Base-by-base conservation (phyloP, 345 rosid species). In the Lagerstroemia speciosa region DNA sequence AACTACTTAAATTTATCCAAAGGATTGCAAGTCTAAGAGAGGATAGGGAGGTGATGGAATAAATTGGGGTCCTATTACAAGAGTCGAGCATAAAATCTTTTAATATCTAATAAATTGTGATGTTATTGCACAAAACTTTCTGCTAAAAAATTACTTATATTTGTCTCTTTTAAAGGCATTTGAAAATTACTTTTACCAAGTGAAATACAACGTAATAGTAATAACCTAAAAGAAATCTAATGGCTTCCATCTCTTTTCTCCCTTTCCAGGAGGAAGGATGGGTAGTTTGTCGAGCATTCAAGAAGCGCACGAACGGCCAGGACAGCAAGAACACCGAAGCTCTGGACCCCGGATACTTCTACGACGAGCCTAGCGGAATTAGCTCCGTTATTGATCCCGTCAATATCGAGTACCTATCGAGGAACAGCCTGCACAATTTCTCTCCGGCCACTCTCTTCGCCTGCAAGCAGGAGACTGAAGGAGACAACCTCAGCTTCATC, bases 281-380 rank as follows among this genome's bases (percentile, higher is more conserved):
- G 97, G 98, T 91, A 11, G 96, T 93, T 69, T 93, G 98, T 72
- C 84, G 98, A 26, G 98, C 98, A 64, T 93, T 93, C 83, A 93
- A 89, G 84, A 93, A 93, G 76, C 73, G 78, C 81, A 67, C 76
- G 45, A 84, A 53, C 12, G 80, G 83, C 7, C 91, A 80, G 74
- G 73, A 71, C 55, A 75, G 72, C 55, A 93, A 89, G 84, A 81
- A 68, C 83, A 70, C 73, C 2, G 91, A 86, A 73, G 84, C 77
- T 11, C 87, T 96, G 91, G 89, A 78, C 61, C 79, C 92, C 8
- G 81, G 83, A 77, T 91, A 81, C 78, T 87, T 82, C 65, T 83
- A 82, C 24, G 91, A 89, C 20, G 94, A 87, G 68, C 72, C 86
- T 27, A 83, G 82, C 57, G 86, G 78, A 16, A 70, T 77, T 14